Base-by-base conservation (phyloP, 768 basidiomycete genomes). In the Chalciporus piperatus region DNA sequence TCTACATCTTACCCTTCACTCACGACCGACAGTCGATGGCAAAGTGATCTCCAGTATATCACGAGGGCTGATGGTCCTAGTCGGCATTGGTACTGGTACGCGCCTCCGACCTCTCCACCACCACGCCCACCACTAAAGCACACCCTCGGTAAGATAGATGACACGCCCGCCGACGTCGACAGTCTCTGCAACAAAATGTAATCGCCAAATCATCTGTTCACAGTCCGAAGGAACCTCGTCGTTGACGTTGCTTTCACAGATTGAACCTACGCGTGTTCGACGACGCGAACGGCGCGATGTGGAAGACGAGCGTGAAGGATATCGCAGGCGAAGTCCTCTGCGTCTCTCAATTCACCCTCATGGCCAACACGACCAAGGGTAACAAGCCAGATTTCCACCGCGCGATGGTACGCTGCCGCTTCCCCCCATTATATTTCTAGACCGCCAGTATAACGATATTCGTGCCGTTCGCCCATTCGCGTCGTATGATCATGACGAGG, bases 321-420 rank as follows among this genome's bases (percentile, higher is more conserved):
- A 81, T 97, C 20, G 80, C 82, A 20, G 95, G 93, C 40, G 93
- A 96, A 46, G 79, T 99, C 12, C 80, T 98, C 4, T 98, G 95
- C 60, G 92, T 95, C 14, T 94, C 94, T 1, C 96, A 98, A 60
- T 96, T 97, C 67, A 94, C 95, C 2, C 77, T 99, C 23, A 69
- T 95, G 64, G 89, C 93, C 20, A 87, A 87, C 52, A 92, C 92
- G 16, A 75, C 78, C 47, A 97, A 97, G 68, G 92, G 92, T 23
- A 89, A 77, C 65, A 92, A 94, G 63, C 89, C 89, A 13, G 93
- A 97, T 68, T 98, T 98, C 60, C 94, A 95, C 70, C 80, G 80
- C 17, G 89, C 94, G 6, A 97, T 97, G 93, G 93, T 92, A 50
- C 17, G 80, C 61, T 44, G 17, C 33, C 42, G 23, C n/a, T 39